phyloP scores from a whole-genome alignment of 805 yeast genomes.

The Barnettozyma sp. region DNA sequence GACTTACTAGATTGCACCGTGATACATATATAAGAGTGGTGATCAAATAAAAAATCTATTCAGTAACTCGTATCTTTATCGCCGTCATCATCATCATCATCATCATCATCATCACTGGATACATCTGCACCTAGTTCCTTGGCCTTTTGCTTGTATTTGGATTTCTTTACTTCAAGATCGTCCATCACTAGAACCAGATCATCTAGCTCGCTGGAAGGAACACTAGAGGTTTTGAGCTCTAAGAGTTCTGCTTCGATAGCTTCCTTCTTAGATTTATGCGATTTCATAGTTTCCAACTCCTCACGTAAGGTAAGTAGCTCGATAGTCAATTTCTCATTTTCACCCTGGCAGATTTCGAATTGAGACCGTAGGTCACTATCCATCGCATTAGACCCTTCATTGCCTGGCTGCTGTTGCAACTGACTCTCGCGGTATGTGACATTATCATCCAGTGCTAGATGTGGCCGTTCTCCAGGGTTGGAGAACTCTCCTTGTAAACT shows the following conservation, averaged over 20 bases:
- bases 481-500: too few relatives aligned
- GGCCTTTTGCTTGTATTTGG: conserved; percentile 47
- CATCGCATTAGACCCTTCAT: too few relatives aligned
- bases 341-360: background rate
- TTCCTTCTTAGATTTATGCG: conserved; percentile 14
- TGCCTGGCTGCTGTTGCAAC: too few relatives aligned
- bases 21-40: too few relatives aligned
- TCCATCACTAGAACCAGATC: conserved; percentile 71
- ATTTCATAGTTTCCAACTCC: conserved; percentile 1
- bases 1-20: too few relatives aligned
- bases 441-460: too few relatives aligned
- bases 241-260: conserved; percentile 16
- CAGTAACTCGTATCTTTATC: too few relatives aligned
- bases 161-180: conserved; percentile 66
- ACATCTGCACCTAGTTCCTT: conserved; percentile 49
- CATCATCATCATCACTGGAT: conserved; percentile 67
- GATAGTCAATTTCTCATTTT: conserved; percentile 2
- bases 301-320: conserved; percentile 6
- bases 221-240: conserved; percentile 21
- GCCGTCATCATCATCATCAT: conserved; percentile 56
- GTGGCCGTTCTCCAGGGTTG: too few relatives aligned
- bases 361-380: too few relatives aligned
- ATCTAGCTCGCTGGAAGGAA: conserved; percentile 53
- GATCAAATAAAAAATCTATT: too few relatives aligned
- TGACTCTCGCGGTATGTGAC: too few relatives aligned